These are phyloP conservation scores for Ceratocystis variospora DNA, from an alignment of 2,329 filamentous ascomycete genomes.

Conservation along the genomic window DNA sequence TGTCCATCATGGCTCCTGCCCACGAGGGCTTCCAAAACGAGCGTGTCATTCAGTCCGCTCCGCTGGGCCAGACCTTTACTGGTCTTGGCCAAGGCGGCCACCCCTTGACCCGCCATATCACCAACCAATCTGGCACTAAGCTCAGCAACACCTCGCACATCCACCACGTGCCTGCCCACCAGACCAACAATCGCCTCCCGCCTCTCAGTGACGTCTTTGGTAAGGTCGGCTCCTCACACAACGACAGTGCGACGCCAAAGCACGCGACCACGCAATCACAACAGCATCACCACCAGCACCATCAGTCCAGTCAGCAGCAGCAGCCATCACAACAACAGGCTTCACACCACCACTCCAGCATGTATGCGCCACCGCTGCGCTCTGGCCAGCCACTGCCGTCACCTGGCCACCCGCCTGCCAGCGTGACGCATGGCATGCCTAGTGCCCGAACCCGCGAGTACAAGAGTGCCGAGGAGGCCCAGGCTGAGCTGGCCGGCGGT, in stretches of 20 bases:
- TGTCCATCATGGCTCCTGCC: constrained; percentile 90
- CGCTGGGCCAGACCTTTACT: constrained; percentile 87
- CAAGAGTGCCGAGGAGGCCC: constrained; percentile 88
- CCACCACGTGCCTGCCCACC: constrained; percentile 73
- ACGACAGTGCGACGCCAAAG: constrained; percentile 32
- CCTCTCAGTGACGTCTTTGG: constrained; percentile 93
- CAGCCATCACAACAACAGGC: constrained; percentile 21
- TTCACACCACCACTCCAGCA: constrained; percentile 24
- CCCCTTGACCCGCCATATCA: constrained; percentile 61
- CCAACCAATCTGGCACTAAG: constrained; percentile 62
- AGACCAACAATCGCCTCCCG: constrained; percentile 82
- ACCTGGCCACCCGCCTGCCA: constrained; percentile 52
- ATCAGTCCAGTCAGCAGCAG: neutral
- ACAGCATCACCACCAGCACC: constrained; percentile 8
- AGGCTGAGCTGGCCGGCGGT: constrained; percentile 80
- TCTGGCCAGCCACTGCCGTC: constrained; percentile 57
- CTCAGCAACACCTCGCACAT: constrained; percentile 78
- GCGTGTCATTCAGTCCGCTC: constrained; percentile 91
- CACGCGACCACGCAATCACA: constrained; percentile 3
- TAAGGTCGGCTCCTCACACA: constrained; percentile 46
- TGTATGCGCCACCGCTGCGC: constrained; percentile 37
- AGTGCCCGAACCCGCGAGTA: constrained; percentile 67
- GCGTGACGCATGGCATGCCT: constrained; percentile 35
- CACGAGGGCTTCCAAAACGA: constrained; percentile 87
- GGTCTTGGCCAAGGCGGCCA: constrained; percentile 62